Evolutionary conservation across 2,329 filamentous ascomycete genomes (phyloP).

Genomic region (Chrysoporthe austroafricana): DNA sequence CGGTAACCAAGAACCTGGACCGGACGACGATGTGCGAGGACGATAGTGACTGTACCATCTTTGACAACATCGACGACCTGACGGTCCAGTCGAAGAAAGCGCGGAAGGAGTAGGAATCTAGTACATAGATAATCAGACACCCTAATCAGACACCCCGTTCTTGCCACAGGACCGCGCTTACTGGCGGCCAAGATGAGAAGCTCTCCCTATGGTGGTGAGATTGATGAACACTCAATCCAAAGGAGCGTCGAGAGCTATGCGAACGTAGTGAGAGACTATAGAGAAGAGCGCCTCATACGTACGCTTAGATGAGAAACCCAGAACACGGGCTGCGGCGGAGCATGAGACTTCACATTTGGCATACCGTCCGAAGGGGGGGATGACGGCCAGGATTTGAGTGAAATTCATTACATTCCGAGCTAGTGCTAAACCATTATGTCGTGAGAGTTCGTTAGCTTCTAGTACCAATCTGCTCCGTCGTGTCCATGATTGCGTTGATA

Average conservation of each 20-base stretch:
- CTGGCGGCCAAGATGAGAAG: no score
- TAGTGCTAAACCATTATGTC: not conserved
- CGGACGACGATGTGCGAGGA: slow-evolving; percentile 32
- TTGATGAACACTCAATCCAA: no score
- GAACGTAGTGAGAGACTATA: not conserved
- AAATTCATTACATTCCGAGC: not conserved
- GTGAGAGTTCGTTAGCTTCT: not conserved
- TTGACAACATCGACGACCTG: slow-evolving; percentile 29
- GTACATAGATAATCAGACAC: not conserved
- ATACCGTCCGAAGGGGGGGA: no score
- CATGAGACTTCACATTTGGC: no score
- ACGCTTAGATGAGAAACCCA: no score
- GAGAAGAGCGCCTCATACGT: no score
- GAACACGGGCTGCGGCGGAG: no score
- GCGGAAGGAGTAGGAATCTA: not conserved
- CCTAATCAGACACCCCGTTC: no score
- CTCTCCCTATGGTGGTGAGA: no score
- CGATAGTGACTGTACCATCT: slow-evolving; percentile 29
- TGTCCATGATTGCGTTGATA: not conserved
- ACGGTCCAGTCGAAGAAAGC: slow-evolving; percentile 29
- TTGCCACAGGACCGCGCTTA: no score
- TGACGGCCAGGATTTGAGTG: no score
- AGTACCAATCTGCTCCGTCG: not conserved
- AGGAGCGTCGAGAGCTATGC: not conserved
- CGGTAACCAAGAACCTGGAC: slow-evolving; percentile 32